These are phyloP conservation scores for Pseudoturritis turrita DNA, from an alignment of 345 rosid genomes.

Conservation along the genomic window DNA sequence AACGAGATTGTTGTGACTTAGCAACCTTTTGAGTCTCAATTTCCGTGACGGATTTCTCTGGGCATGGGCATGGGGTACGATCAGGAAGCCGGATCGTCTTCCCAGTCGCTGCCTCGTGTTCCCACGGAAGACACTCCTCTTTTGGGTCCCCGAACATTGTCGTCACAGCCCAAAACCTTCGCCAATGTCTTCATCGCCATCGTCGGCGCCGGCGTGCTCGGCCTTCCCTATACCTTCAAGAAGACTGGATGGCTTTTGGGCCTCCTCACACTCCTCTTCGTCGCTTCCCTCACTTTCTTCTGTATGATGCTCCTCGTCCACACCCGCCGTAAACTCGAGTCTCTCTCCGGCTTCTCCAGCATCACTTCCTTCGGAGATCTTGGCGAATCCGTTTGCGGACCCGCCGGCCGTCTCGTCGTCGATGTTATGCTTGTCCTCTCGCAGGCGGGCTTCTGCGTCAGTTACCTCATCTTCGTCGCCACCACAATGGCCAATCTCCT, in stretches of 20 bases:
- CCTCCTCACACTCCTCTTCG: slow-evolving; percentile 52
- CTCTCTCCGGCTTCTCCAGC: slow-evolving; percentile 42
- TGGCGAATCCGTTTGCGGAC: slow-evolving; percentile 52
- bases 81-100: slow-evolving; percentile 29
- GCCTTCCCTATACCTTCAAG: slow-evolving; percentile 73
- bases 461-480: slow-evolving; percentile 59
- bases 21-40: too few relatives aligned
- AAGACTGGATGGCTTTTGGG: slow-evolving; percentile 72
- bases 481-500: slow-evolving; percentile 50
- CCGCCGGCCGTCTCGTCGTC: slow-evolving; percentile 47
- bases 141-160: slow-evolving; percentile 31
- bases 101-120: slow-evolving; percentile 15
- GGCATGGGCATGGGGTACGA: slow-evolving; percentile 8
- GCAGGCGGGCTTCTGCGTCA: slow-evolving; percentile 69
- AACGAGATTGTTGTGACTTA: too few relatives aligned
- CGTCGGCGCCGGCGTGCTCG: slow-evolving; percentile 72
- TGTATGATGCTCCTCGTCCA: slow-evolving; percentile 72
- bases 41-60: too few relatives aligned
- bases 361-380: slow-evolving; percentile 69
- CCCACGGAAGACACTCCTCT: slow-evolving; percentile 45
- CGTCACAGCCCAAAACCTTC: slow-evolving; percentile 59
- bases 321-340: slow-evolving; percentile 65
- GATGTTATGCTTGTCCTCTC: slow-evolving; percentile 64
- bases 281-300: slow-evolving; percentile 46
- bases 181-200: slow-evolving; percentile 74